Conservation (phyloP, 202 grass and related monocot genomes). For the Schoenoplectus tabernaemontani region DNA sequence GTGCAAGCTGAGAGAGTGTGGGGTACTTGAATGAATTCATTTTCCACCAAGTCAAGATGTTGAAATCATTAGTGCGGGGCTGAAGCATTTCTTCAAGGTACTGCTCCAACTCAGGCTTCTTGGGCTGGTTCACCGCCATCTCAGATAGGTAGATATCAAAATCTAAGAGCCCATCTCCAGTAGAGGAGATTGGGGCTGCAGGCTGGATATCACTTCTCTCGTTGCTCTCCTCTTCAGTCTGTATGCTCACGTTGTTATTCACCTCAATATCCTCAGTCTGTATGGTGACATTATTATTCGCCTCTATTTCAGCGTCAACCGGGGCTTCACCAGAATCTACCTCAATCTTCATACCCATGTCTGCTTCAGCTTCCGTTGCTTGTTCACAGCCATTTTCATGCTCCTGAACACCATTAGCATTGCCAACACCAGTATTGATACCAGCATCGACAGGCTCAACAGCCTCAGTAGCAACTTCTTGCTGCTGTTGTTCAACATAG, state of each 20-base stretch:
- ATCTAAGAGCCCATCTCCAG: constrained; percentile 34
- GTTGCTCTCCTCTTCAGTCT: constrained; percentile 4
- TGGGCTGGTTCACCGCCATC: constrained; percentile 30
- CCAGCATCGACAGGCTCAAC: background rate
- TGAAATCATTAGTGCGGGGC: constrained; percentile 38
- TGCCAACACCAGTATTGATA: background rate
- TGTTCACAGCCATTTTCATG: constrained; percentile 11
- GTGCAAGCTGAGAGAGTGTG: constrained; percentile 37
- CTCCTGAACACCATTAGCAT: constrained; percentile 7
- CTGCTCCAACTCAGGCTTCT: constrained; percentile 43
- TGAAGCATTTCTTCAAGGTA: constrained; percentile 46
- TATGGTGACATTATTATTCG: constrained; percentile 21
- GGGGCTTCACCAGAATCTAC: background rate
- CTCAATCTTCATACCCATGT: constrained; percentile 5
- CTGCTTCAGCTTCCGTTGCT: background rate
- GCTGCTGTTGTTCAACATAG: constrained; percentile 26
- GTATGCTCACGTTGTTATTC: constrained; percentile 14
- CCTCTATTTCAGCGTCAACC: constrained; percentile 18
- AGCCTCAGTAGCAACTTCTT: constrained; percentile 8
- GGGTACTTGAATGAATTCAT: constrained; percentile 47
- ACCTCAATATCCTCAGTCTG: constrained; percentile 15
- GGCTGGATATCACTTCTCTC: constrained; percentile 24
- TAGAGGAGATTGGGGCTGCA: constrained; percentile 13
- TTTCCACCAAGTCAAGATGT: constrained; percentile 57
- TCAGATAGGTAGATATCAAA: constrained; percentile 47